Conservation (phyloP, 164 flowering plant genomes). For the Annona squamosa region DNA sequence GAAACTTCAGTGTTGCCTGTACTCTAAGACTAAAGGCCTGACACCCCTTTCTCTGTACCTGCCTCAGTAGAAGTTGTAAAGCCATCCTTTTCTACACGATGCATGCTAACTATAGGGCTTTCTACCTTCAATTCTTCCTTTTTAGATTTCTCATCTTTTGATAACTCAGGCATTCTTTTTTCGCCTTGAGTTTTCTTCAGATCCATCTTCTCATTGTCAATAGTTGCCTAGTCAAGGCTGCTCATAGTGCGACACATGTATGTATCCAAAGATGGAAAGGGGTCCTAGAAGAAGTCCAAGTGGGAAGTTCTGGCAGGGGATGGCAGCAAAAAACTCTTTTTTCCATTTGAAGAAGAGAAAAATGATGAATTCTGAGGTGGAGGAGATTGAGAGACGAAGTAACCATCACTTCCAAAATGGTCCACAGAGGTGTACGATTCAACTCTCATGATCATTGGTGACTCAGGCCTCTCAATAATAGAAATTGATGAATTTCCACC, state of each 20-base stretch:
- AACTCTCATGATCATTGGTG: constrained; percentile 63
- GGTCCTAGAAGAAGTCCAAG: constrained; percentile 99
- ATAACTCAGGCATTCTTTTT: constrained; percentile 91
- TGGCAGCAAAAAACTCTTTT: constrained; percentile 53
- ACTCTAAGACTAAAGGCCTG: constrained; percentile 28
- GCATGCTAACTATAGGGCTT: constrained; percentile 33
- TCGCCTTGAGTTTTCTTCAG: constrained; percentile 70
- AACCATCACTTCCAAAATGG: constrained; percentile 58
- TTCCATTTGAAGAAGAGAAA: constrained; percentile 35
- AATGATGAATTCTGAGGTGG: constrained; percentile 38
- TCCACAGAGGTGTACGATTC: constrained; percentile 58
- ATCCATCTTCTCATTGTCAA: constrained; percentile 64
- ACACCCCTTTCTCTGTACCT: constrained; percentile 40
- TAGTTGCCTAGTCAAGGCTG: constrained; percentile 37
- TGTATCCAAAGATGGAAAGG: constrained; percentile 76
- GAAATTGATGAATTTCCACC: constrained; percentile 65
- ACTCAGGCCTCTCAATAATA: constrained; percentile 72
- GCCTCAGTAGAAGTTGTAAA: too few relatives aligned
- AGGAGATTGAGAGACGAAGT: constrained; percentile 55
- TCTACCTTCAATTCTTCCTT: constrained; percentile 26
- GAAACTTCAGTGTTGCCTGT: constrained; percentile 32
- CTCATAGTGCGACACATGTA: constrained; percentile 53
- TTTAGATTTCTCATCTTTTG: constrained; percentile 73
- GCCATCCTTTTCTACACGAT: too few relatives aligned
- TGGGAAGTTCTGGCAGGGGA: constrained; percentile 63